phyloP scores from a whole-genome alignment of 2,329 filamentous ascomycete species.

The Ophiocordyceps sinensis region DNA sequence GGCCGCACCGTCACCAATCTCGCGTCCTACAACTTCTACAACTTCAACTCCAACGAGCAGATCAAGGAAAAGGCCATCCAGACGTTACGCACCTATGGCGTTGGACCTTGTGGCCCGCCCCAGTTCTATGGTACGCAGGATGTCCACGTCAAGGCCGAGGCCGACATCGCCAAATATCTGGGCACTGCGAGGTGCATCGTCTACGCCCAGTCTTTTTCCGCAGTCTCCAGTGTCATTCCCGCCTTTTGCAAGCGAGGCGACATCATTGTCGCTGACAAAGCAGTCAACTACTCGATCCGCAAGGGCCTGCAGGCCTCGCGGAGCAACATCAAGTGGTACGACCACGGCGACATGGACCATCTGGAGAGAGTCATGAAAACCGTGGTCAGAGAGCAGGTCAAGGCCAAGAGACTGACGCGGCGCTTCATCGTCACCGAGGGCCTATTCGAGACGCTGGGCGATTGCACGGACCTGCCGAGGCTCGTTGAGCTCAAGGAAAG shows the following conservation, averaged over 20 bases:
- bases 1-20: slow-evolving; percentile 88
- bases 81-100: slow-evolving; percentile 86
- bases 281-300: slow-evolving; percentile 84
- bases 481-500: slow-evolving; percentile 87
- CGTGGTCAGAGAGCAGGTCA: slow-evolving; percentile 74
- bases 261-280: slow-evolving; percentile 88
- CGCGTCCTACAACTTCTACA: slow-evolving; percentile 94
- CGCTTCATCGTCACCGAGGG: slow-evolving; percentile 95
- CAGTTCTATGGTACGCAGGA: slow-evolving; percentile 98
- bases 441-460: slow-evolving; percentile 80
- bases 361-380: slow-evolving; percentile 73
- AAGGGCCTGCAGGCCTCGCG: slow-evolving; percentile 89
- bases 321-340: slow-evolving; percentile 84
- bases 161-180: slow-evolving; percentile 80
- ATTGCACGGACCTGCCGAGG: slow-evolving; percentile 71
- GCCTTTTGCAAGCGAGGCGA: slow-evolving; percentile 95
- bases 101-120: slow-evolving; percentile 89
- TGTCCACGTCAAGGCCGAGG: slow-evolving; percentile 93
- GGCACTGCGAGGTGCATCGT: slow-evolving; percentile 84
- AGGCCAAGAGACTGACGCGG: slow-evolving; percentile 73
- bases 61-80: slow-evolving; percentile 93
- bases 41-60: slow-evolving; percentile 82
- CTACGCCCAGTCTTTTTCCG: slow-evolving; percentile 92
- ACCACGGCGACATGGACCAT: slow-evolving; percentile 93
- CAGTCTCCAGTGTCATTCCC: slow-evolving; percentile 92